Evolutionary conservation across 2,329 filamentous ascomycete species (phyloP).

Genomic region (Xylaria hypoxylon): DNA sequence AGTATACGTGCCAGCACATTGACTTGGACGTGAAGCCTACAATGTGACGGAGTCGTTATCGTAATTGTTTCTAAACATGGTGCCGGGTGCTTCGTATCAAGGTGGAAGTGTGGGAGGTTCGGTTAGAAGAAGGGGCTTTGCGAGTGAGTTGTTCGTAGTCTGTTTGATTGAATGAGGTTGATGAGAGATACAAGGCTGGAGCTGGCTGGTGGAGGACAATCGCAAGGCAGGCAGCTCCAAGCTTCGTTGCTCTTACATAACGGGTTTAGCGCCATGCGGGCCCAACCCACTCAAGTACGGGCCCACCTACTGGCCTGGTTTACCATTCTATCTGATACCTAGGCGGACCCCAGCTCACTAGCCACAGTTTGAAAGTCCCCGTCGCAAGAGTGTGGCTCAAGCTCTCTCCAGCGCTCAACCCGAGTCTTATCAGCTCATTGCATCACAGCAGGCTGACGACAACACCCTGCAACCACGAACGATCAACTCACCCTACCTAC

Average conservation of each 20-base stretch:
- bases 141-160: slow-evolving; percentile 32
- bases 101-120: neutral
- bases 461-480: slow-evolving; percentile 32
- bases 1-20: slow-evolving; percentile 39
- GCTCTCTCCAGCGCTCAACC: slow-evolving; percentile 30
- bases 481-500: slow-evolving; percentile 14
- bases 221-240: slow-evolving; percentile 52
- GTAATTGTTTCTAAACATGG: slow-evolving; percentile 99
- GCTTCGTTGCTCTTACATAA: slow-evolving; percentile 48
- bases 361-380: slow-evolving; percentile 28
- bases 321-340: too few relatives aligned
- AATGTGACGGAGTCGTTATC: slow-evolving; percentile 99
- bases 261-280: slow-evolving; percentile 43
- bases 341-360: slow-evolving; percentile 13
- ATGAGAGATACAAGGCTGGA: slow-evolving; percentile 45
- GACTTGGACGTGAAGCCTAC: slow-evolving; percentile 65
- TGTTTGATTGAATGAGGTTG: slow-evolving; percentile 37
- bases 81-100: slow-evolving; percentile 51
- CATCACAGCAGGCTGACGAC: slow-evolving; percentile 46
- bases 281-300: slow-evolving; percentile 15
- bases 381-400: slow-evolving; percentile 43
- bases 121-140: slow-evolving; percentile 8
- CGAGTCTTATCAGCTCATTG: slow-evolving; percentile 30
- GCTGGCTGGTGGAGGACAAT: slow-evolving; percentile 38
- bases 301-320: slow-evolving; percentile 28